Evolutionary conservation across 1,284 basidiomycete species (phyloP).

Genomic region (Cutaneotrichosporon mucoides): DNA sequence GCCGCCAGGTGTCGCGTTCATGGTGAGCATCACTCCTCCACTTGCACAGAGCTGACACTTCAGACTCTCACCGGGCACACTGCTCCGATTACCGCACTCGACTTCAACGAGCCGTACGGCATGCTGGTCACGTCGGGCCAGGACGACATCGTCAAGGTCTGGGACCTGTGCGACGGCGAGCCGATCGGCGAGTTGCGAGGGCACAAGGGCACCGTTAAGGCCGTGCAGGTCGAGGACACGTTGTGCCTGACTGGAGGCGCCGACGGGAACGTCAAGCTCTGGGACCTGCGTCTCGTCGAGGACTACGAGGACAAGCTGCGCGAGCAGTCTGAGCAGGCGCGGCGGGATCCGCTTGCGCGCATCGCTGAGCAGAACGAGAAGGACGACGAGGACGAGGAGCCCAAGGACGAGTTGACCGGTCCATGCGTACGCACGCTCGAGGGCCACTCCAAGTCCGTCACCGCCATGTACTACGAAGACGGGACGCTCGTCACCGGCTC

Average conservation of each 20-base stretch:
- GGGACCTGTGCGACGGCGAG: conserved; percentile 58
- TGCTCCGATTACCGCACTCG: conserved; percentile 78
- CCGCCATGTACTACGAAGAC: conserved; percentile 91
- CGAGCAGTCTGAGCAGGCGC: conserved; percentile 48
- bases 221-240: conserved; percentile 87
- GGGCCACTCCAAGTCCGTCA: conserved; percentile 89
- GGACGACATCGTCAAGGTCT: conserved; percentile 58
- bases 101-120: conserved; percentile 96
- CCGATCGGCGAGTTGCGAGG: conserved; percentile 76
- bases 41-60: neutral
- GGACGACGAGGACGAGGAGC: conserved; percentile 28
- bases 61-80: conserved; percentile 78
- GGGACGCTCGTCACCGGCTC: conserved; percentile 93
- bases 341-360: conserved; percentile 38
- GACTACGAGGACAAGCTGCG: conserved; percentile 63
- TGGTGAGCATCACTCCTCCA: conserved; percentile 58
- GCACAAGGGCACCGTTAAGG: conserved; percentile 73
- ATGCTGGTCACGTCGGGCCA: conserved; percentile 79
- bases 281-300: conserved; percentile 79
- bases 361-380: conserved; percentile 35
- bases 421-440: conserved; percentile 75
- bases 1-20: conserved; percentile 91
- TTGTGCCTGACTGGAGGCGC: conserved; percentile 86
- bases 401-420: conserved; percentile 53
- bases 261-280: conserved; percentile 77